phyloP scores from a whole-genome alignment of 768 basidiomycete species.

The Termitomyces sp. region DNA sequence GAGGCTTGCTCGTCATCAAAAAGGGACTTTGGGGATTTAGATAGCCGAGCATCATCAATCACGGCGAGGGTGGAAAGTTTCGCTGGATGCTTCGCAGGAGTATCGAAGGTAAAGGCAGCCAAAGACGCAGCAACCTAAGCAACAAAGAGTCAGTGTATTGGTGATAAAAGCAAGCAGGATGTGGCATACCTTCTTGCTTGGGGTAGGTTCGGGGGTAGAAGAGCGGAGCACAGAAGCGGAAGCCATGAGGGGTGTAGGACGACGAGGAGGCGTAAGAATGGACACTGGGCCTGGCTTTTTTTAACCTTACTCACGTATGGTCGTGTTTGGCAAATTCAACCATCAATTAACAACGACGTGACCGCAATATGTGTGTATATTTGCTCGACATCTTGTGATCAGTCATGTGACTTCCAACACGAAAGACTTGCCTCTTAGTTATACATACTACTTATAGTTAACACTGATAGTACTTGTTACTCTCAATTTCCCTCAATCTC shows the following conservation, averaged over 20 bases:
- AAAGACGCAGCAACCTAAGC: slow-evolving; percentile 41
- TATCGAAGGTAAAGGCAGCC: slow-evolving; percentile 37
- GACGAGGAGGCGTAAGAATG: no score
- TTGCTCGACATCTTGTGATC: no score
- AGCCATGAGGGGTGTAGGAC: no score
- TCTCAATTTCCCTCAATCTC: no score
- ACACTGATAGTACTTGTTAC: no score
- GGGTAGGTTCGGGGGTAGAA: slow-evolving; percentile 34
- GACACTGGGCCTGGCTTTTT: slow-evolving; percentile 13
- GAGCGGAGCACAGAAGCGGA: slow-evolving; percentile 23
- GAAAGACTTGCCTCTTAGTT: no score
- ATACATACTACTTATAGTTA: no score
- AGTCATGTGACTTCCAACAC: no score
- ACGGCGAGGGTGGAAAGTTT: not conserved
- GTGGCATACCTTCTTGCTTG: slow-evolving; percentile 47
- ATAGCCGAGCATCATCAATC: slow-evolving; percentile 16
- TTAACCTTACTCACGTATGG: slow-evolving; percentile 27
- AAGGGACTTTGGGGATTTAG: slow-evolving; percentile 15
- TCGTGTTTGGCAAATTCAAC: slow-evolving; percentile 14
- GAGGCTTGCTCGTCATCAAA: slow-evolving; percentile 7
- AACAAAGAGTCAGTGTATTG: slow-evolving; percentile 1
- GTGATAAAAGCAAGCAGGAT: slow-evolving; percentile 1
- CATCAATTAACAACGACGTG: slow-evolving; percentile 10
- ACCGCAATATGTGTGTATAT: no score
- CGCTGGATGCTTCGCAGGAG: slow-evolving; percentile 7